Evolutionary conservation across 805 yeast genomes (phyloP).

Genomic region (Ogataea sp.): DNA sequence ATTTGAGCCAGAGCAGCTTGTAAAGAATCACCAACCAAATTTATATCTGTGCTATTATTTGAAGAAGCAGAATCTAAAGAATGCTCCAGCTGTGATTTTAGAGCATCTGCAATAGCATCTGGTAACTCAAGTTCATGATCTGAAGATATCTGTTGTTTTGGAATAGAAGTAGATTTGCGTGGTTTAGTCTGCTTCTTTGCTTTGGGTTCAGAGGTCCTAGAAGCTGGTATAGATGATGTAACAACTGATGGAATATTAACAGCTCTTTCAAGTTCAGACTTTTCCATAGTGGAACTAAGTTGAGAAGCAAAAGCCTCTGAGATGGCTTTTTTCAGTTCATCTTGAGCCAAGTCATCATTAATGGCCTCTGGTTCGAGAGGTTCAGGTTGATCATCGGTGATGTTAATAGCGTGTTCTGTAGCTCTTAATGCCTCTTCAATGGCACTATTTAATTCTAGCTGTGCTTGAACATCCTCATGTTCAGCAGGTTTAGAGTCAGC

Average conservation of each 20-base stretch:
- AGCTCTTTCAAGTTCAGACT: not conserved
- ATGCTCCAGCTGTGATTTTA: slow-evolving; percentile 1
- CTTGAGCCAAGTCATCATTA: too few relatives aligned
- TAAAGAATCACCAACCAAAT: slow-evolving; percentile 27
- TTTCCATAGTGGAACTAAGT: too few relatives aligned
- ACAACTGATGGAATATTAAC: not conserved
- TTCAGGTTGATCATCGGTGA: too few relatives aligned
- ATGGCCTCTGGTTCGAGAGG: too few relatives aligned
- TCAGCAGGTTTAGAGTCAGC: not conserved
- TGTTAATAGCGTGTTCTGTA: not conserved
- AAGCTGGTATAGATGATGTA: not conserved
- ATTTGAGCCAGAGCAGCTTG: slow-evolving; percentile 48
- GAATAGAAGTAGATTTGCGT: not conserved
- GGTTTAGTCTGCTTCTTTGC: slow-evolving; percentile 3
- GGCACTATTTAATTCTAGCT: slow-evolving; percentile 17
- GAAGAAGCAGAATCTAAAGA: not conserved
- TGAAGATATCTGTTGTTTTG: not conserved
- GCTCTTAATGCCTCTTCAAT: slow-evolving; percentile 18
- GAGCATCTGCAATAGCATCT: slow-evolving; percentile 12
- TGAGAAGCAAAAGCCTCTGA: not conserved
- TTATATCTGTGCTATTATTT: not conserved
- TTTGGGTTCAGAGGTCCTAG: not conserved
- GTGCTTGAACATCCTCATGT: slow-evolving; percentile 9
- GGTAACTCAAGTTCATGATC: slow-evolving; percentile 11
- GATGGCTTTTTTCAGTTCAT: not conserved